Evolutionary conservation across 805 yeast species (phyloP).

Genomic region (Starmerella roubikii): DNA sequence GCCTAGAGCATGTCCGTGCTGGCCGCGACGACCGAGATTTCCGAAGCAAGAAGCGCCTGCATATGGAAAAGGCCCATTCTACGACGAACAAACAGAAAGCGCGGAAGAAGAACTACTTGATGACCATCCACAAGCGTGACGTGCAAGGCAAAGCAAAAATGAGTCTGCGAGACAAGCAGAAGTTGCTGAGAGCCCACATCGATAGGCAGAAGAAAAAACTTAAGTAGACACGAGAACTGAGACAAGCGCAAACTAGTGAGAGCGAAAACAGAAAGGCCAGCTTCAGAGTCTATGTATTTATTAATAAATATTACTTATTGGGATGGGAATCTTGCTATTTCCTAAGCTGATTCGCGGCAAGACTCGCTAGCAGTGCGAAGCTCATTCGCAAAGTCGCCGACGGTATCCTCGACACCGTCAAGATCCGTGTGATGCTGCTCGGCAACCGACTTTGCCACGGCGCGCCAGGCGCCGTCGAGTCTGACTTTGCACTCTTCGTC

Average conservation of each 20-base stretch:
- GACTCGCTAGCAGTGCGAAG: background rate
- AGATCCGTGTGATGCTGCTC: background rate
- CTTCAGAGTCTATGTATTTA: no score
- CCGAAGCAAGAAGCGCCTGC: conserved; percentile 67
- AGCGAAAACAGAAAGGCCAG: background rate
- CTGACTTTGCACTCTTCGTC: background rate
- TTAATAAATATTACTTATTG: background rate
- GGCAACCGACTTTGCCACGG: background rate
- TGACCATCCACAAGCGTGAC: conserved; percentile 92
- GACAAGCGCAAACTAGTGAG: background rate
- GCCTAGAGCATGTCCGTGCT: conserved; percentile 72
- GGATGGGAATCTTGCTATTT: no score
- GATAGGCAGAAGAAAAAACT: conserved; percentile 86
- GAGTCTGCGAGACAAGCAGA: conserved; percentile 84
- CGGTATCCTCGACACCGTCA: background rate
- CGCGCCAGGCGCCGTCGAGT: background rate
- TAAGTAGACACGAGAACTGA: conserved; percentile 16
- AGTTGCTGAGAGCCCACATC: conserved; percentile 70
- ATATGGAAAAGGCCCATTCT: conserved; percentile 56
- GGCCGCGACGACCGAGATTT: conserved; percentile 90
- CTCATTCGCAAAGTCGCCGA: background rate
- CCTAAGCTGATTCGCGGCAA: background rate
- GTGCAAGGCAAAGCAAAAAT: conserved; percentile 89
- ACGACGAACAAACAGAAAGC: conserved; percentile 95
- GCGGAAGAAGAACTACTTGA: conserved; percentile 95